Percentiles rank a stretch among this genome's conserved stretches.
Conservation (phyloP, 2,329 filamentous ascomycete species). For the Trichoderma sp. region DNA sequence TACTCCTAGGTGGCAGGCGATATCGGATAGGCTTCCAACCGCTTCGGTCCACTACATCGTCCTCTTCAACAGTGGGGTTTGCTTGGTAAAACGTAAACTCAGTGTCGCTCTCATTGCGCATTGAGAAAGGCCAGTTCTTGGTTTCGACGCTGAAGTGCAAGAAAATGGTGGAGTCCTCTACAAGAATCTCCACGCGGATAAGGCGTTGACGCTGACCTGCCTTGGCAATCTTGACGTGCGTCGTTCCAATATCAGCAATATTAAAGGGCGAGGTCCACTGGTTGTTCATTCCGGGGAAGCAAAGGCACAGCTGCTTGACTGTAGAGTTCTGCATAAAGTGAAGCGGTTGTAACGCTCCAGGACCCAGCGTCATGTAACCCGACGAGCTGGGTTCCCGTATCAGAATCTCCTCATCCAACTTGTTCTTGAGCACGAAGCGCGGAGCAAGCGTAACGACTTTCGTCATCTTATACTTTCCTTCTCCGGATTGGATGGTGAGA, state of each 20-base stretch:
- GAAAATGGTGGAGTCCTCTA: conserved; percentile 93
- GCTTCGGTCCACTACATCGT: conserved; percentile 77
- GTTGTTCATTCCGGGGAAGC: conserved; percentile 91
- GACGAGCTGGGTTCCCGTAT: conserved; percentile 91
- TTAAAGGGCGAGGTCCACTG: conserved; percentile 98
- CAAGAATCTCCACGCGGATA: conserved; percentile 81
- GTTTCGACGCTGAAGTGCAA: conserved; percentile 85
- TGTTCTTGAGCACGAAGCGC: conserved; percentile 91
- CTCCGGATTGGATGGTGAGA: conserved; percentile 82
- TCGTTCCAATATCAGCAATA: conserved; percentile 89
- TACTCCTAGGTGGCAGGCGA: conserved; percentile 85
- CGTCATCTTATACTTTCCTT: conserved; percentile 96
- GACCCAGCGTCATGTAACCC: conserved; percentile 72
- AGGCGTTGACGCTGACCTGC: conserved; percentile 85
- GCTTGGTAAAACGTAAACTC: conserved; percentile 97
- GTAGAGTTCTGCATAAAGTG: conserved; percentile 83
- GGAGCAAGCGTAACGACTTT: conserved; percentile 93
- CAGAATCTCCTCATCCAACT: conserved; percentile 81
- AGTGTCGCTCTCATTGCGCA: conserved; percentile 95
- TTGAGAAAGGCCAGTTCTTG: conserved; percentile 97
- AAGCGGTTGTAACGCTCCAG: conserved; percentile 78
- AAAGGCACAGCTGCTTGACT: conserved; percentile 86
- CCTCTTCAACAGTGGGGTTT: conserved; percentile 88
- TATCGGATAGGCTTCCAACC: conserved; percentile 93
- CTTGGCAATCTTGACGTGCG: conserved; percentile 91